Conservation (phyloP, 805 yeast genomes). For the Wickerhamiella sergipiensis region DNA sequence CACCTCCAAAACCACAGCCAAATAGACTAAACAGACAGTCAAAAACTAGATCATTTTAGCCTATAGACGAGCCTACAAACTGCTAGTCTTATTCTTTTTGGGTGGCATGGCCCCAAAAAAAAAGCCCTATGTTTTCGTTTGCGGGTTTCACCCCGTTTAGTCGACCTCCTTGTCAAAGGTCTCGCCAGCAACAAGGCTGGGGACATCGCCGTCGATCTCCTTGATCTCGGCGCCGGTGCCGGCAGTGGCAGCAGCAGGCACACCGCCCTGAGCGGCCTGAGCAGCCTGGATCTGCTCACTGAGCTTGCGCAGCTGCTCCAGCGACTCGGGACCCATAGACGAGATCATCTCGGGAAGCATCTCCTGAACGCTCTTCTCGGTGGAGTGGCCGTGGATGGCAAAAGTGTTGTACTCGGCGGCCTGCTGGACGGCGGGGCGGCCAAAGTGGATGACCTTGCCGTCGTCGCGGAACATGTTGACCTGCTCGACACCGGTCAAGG, state of each 20-base stretch:
- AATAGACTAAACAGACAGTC: too few species aligned
- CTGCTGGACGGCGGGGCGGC: conserved; percentile 91
- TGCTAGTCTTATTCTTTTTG: background rate
- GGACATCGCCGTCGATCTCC: conserved; percentile 35
- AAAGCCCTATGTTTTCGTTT: background rate
- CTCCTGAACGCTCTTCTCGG: conserved; percentile 83
- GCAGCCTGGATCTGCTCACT: conserved; percentile 74
- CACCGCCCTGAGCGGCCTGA: conserved; percentile 26
- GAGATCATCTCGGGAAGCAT: conserved; percentile 89
- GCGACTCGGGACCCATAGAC: conserved; percentile 92
- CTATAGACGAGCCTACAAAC: background rate
- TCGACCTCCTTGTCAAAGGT: conserved; percentile 58
- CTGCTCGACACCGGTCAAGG: conserved; percentile 82
- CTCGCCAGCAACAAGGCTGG: conserved; percentile 76
- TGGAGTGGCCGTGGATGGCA: conserved; percentile 90
- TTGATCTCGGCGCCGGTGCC: conserved; percentile 35
- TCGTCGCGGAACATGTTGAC: conserved; percentile 96
- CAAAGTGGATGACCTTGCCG: conserved; percentile 90
- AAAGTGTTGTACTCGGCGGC: conserved; percentile 83
- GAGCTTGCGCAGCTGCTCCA: conserved; percentile 73
- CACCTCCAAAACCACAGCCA: too few species aligned
- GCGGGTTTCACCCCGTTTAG: too few species aligned
- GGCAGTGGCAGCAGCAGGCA: conserved; percentile 30
- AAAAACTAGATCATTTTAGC: too few species aligned
- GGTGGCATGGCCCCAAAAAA: background rate